Conservation (phyloP, 2,329 filamentous ascomycete species). For the Orbilia javanica region DNA sequence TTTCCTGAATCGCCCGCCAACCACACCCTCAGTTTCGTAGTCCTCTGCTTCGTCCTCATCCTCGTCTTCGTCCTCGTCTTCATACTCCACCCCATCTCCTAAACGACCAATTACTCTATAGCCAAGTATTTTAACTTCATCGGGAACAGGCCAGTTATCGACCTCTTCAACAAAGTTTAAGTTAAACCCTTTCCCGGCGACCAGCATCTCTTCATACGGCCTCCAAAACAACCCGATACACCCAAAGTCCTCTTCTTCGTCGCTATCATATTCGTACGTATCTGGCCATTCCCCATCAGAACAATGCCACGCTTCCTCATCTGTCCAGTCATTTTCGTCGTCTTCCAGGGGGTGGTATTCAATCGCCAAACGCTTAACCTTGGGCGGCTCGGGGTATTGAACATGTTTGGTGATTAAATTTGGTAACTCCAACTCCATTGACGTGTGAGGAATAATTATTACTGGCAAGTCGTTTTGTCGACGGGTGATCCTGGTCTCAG, state of each 20-base stretch:
- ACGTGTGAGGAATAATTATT: neutral
- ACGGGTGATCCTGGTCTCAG: conserved; percentile 1
- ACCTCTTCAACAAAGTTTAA: conserved; percentile 62
- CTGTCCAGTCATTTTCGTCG: conserved; percentile 16
- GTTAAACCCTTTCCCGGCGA: conserved; percentile 64
- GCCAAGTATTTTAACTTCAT: conserved; percentile 28
- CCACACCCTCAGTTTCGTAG: too few relatives aligned
- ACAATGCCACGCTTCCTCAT: conserved; percentile 17
- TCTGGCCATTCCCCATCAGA: neutral
- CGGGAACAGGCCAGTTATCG: conserved; percentile 35
- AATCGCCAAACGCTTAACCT: neutral
- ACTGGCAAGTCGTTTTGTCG: conserved; percentile 29
- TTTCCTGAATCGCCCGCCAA: neutral
- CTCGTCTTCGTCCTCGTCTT: neutral
- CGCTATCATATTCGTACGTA: neutral
- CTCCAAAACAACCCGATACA: conserved; percentile 65
- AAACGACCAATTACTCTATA: conserved; percentile 20
- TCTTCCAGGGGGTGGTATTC: neutral
- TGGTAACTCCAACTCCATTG: neutral
- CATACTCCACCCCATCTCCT: neutral
- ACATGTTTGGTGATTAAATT: neutral
- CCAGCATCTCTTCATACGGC: conserved; percentile 65
- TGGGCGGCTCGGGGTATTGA: neutral
- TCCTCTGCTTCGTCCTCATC: neutral
- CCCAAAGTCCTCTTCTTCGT: conserved; percentile 61